Evolutionary conservation across 345 rosid genomes (phyloP).

Genomic region (Cardamine occulta): DNA sequence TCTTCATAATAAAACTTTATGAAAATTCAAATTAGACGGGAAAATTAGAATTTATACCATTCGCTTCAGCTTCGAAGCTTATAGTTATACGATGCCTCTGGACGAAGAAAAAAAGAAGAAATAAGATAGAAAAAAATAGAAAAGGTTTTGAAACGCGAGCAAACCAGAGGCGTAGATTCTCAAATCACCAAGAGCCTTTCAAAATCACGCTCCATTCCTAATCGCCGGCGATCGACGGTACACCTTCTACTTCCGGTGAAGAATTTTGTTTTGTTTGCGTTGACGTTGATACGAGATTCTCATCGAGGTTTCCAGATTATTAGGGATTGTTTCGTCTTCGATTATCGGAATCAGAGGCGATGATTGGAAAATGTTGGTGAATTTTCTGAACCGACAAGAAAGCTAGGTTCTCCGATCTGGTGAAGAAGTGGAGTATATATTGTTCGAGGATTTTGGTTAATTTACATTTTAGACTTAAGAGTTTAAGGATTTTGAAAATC

Average conservation of each 20-base stretch:
- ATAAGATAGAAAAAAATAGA: background rate
- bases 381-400: background rate
- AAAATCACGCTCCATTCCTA: background rate
- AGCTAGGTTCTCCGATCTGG: conserved; percentile 20
- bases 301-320: background rate
- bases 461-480: conserved; percentile 35
- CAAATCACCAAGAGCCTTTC: conserved; percentile 39
- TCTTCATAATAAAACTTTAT: background rate
- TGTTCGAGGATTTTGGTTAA: conserved; percentile 30
- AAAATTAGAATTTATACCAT: background rate
- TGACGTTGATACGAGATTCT: conserved; percentile 4
- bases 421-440: conserved; percentile 6
- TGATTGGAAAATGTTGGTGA: background rate
- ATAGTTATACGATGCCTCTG: background rate
- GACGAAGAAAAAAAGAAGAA: background rate
- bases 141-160: conserved; percentile 22
- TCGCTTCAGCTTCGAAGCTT: background rate
- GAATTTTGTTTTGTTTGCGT: conserved; percentile 1
- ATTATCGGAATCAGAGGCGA: background rate
- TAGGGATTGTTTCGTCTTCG: conserved; percentile 8
- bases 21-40: background rate
- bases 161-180: conserved; percentile 31
- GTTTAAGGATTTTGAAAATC: conserved; percentile 21
- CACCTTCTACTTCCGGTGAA: conserved; percentile 7
- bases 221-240: conserved; percentile 36